Conservation (phyloP, 352 stramenopile genomes). For the Phytophthora macrochlamydospora region DNA sequence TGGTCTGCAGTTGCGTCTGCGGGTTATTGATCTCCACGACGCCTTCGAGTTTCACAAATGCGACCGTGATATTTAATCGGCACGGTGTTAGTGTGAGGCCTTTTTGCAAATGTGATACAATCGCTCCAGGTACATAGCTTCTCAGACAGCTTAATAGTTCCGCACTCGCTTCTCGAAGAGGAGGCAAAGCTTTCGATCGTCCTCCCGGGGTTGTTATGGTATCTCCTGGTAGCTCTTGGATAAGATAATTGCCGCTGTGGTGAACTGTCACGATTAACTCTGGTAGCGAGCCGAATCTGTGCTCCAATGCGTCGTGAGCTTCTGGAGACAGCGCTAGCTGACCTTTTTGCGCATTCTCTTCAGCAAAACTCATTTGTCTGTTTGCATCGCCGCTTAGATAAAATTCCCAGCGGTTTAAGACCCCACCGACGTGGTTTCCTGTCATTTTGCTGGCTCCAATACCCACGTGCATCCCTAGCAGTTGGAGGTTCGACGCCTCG, state of each 20-base stretch:
- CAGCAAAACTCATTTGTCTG: conserved; percentile 74
- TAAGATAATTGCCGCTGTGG: conserved; percentile 55
- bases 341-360: conserved; percentile 70
- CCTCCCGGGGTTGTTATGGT: background rate
- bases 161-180: conserved; percentile 22
- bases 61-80: conserved; percentile 70
- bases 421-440: conserved; percentile 81
- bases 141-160: conserved; percentile 67
- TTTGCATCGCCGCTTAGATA: conserved; percentile 87
- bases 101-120: conserved; percentile 71
- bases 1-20: conserved; percentile 48
- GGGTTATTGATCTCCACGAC: conserved; percentile 51
- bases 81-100: conserved; percentile 67
- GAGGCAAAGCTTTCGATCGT: background rate
- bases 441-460: conserved; percentile 80
- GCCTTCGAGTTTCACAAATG: conserved; percentile 73
- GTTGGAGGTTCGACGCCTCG: conserved; percentile 20
- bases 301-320: conserved; percentile 45
- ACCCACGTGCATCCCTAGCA: conserved; percentile 82
- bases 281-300: conserved; percentile 16
- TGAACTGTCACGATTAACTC: conserved; percentile 32
- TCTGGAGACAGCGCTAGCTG: conserved; percentile 76
- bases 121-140: conserved; percentile 71
- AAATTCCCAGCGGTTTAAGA: conserved; percentile 88
- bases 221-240: conserved; percentile 28